Evolutionary conservation across 768 basidiomycete genomes (phyloP), one percentile per base, ranked within the genome.

Genomic region (Leccinellum luteum): DNA sequence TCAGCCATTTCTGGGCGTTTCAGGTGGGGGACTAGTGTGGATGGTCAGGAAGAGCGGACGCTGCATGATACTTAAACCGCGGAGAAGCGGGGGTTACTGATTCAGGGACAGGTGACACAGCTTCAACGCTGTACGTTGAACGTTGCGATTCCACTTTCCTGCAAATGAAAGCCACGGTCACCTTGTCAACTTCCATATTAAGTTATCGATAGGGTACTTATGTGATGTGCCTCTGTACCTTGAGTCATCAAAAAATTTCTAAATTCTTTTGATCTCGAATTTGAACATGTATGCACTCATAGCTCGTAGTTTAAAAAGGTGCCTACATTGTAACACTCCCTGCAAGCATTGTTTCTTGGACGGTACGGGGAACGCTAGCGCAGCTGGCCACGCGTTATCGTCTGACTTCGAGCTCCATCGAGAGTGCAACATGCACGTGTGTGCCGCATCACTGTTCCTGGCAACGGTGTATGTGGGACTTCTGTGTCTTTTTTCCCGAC

Each of bases 51-150:
- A 0, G 30, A 43, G 21, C 2, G 10, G 17, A 17, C 1, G 15
- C 27, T 48, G 25, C 23, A 25, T 49, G 44, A 60, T 64, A 55
- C 14, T 34, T 51, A 61, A 62, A 48, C 2, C n/a, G 4, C 25
- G n/a, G 27, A 32, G 15, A 23, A 27, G 54, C 45, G 59, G 50
- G 58, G 32, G 59, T 51, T n/a, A 25, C n/a, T 19, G 35, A 19
- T 30, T 28, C 55, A 54, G 61, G 54, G 60, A 28, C 55, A 15
- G 17, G 21, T n/a, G 28, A 41, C 15, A n/a, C n/a, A n/a, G n/a
- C 21, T 28, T 3, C 21, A 14, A n/a, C n/a, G 27, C 27, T 19
- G n/a, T 31, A 28, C 23, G 12, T 28, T 44, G 7, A 43, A 7
- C 10, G 31, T 14, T 14, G 25, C 12, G 31, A 31, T 23, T 23